Conservation (phyloP, 2,329 filamentous ascomycete genomes). For the Cladosporium velox region DNA sequence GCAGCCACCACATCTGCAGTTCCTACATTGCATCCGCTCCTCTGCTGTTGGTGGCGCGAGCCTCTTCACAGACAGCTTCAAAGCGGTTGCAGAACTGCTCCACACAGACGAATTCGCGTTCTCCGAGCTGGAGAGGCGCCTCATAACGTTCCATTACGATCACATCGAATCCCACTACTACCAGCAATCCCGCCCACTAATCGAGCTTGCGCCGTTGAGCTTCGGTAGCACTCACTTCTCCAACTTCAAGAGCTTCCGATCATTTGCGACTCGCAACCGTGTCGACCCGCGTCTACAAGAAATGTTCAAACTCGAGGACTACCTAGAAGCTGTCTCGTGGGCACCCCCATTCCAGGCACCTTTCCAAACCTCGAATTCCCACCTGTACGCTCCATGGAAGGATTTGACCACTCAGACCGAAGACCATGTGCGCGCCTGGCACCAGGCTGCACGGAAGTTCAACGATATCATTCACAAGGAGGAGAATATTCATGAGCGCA, state of each 20-base stretch:
- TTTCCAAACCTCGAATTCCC: neutral
- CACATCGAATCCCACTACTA: conserved; percentile 51
- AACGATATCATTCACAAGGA: conserved; percentile 59
- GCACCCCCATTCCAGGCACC: conserved; percentile 42
- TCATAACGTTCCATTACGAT: conserved; percentile 51
- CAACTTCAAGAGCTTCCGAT: neutral
- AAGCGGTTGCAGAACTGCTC: conserved; percentile 52
- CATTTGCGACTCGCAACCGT: neutral
- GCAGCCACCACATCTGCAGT: conserved; percentile 76
- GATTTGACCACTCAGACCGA: conserved; percentile 11
- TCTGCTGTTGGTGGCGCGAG: conserved; percentile 78
- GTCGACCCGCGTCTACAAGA: neutral
- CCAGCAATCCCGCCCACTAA: conserved; percentile 31
- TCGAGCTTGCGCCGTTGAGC: conserved; percentile 25
- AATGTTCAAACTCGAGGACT: conserved; percentile 24
- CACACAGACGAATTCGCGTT: conserved; percentile 25
- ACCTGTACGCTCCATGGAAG: neutral
- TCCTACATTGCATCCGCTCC: conserved; percentile 87
- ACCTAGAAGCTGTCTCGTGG: conserved; percentile 38
- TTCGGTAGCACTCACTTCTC: neutral
- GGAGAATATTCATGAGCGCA: conserved; percentile 66
- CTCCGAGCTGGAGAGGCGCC: conserved; percentile 17
- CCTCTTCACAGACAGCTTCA: conserved; percentile 77
- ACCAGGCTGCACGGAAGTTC: conserved; percentile 58
- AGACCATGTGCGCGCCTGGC: conserved; percentile 43